Base-by-base conservation (phyloP, 2,329 filamentous ascomycete species). In the Didymella lethalis region DNA sequence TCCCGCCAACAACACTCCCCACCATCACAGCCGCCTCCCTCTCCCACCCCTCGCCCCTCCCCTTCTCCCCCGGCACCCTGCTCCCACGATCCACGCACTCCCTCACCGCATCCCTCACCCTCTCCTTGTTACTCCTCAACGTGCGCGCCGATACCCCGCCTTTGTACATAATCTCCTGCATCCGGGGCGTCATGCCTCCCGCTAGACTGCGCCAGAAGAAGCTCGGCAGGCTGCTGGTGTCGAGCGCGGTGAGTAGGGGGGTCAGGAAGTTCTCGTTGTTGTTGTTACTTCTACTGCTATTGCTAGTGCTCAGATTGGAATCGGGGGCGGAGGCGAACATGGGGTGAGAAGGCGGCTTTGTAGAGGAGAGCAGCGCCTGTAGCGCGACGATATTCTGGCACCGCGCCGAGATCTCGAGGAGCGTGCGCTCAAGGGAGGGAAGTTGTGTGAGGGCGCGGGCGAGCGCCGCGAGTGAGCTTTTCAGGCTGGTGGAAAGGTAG, bases 161-260 rank as follows among this genome's bases (percentile, higher is more conserved):
- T 57, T 91, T 86, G 61, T 85, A 87, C 57, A 96, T 78, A 44
- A 98, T 91, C 65, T 98, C 94, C 75, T 93, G 89, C 0, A 97
- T 92, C 23, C 91, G 86, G 0, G 88, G 82, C 3, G 90, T 86
- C 59, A 98, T 82, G 55, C 87, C 89, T 0, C 90, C 87, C 0
- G 95, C 95, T 70, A 98, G 85, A 8, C 90, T 91, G 52, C 95
- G 86, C 93, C 95, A 99, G 79, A 97, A 99, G 75, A 94, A 96
- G 0, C 91, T 94, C 1, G 92, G 88, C 16, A 99, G 81, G 2
- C 91, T 95, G 0, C 91, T 87, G 0, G 93, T 97, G 77, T 98
- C 95, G 7, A 99, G 85, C n/a, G 89, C 83, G 11, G 85, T 81
- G 8, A 96, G 84, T 0, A 97, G 80, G 0, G 89, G 89, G 57